Evolutionary conservation across 75 land plant genomes (phyloP).

Genomic region (Picea glauca): DNA sequence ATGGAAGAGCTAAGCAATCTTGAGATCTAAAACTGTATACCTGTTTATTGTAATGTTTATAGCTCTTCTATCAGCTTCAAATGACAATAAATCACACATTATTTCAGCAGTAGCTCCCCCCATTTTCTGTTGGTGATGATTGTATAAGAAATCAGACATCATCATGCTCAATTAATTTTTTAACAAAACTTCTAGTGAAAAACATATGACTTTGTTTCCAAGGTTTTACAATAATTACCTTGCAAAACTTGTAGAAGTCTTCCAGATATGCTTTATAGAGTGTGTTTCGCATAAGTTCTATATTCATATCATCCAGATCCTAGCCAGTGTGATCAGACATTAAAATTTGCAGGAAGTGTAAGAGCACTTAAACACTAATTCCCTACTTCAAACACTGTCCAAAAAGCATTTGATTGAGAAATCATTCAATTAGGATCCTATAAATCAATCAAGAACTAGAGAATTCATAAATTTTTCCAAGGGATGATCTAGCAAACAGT

Average conservation of each 20-base stretch:
- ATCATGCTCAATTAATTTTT: neutral
- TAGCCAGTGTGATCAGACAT: conserved; percentile 13
- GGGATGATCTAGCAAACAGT: neutral
- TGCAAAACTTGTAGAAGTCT: conserved; percentile 93
- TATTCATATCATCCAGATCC: conserved; percentile 99
- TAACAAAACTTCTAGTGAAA: neutral
- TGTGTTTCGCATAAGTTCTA: conserved; percentile 99
- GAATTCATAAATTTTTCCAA: neutral
- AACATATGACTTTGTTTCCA: neutral
- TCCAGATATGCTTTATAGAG: conserved; percentile 98
- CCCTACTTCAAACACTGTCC: neutral
- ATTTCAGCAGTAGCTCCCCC: conserved; percentile 97
- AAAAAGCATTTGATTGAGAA: neutral
- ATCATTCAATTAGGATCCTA: neutral
- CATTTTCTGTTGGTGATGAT: conserved; percentile 55
- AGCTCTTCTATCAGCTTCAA: conserved; percentile 98
- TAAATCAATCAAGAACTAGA: neutral
- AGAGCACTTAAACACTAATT: neutral
- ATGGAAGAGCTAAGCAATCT: neutral
- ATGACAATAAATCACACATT: conserved; percentile 93
- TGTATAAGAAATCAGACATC: neutral
- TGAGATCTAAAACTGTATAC: conserved; percentile 19
- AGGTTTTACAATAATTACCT: conserved; percentile 38
- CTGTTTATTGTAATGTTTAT: conserved; percentile 97
- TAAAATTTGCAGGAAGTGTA: neutral